These are phyloP conservation scores for Aspergillus mulundensis DNA, from an alignment of 495 filamentous ascomycete genomes.

Conservation along the genomic window DNA sequence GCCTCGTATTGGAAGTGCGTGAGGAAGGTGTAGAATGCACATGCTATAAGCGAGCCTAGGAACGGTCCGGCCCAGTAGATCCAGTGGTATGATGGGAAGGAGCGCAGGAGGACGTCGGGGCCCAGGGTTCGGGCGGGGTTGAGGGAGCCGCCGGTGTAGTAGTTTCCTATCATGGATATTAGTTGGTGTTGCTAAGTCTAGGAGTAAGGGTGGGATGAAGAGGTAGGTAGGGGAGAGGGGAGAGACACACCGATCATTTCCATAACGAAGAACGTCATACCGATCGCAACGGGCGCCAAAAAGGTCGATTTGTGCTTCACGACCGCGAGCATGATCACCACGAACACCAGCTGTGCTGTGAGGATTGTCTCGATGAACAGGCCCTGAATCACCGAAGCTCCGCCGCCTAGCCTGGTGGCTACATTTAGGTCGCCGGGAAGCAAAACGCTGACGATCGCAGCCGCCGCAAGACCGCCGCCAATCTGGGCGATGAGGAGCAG, in stretches of 20 bases:
- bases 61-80: constrained; percentile 65
- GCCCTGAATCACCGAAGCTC: constrained; percentile 58
- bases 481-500: constrained; percentile 53
- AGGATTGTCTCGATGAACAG: constrained; percentile 79
- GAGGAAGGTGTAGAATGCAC: constrained; percentile 62
- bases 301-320: constrained; percentile 81
- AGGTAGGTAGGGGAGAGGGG: too few species aligned
- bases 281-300: constrained; percentile 75
- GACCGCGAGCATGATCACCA: constrained; percentile 77
- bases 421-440: constrained; percentile 61
- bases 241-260: constrained; percentile 62
- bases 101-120: constrained; percentile 58
- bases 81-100: constrained; percentile 56
- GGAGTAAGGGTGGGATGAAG: too few species aligned
- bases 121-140: constrained; percentile 73
- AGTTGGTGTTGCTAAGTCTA: neutral
- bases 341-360: constrained; percentile 72
- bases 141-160: constrained; percentile 67
- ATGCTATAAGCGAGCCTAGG: constrained; percentile 62
- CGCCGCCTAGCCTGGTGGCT: constrained; percentile 52
- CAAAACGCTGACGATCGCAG: constrained; percentile 57
- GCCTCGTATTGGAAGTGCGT: constrained; percentile 68
- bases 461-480: constrained; percentile 53
- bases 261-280: constrained; percentile 64
- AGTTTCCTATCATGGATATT: constrained; percentile 49